phyloP scores from a whole-genome alignment of 305 asterid species.

The Plantago lanceolata region DNA sequence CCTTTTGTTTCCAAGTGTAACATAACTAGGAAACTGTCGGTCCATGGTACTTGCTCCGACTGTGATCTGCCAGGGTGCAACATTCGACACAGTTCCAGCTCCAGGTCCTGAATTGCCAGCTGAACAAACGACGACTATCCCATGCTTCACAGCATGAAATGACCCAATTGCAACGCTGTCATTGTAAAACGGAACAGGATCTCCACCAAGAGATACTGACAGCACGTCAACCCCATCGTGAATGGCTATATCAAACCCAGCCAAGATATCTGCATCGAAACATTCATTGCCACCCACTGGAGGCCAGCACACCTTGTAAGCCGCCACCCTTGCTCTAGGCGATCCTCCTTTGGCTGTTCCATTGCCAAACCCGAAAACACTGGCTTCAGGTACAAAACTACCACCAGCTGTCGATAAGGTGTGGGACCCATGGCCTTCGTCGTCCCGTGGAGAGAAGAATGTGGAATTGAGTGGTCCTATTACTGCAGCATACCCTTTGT shows the following conservation, averaged over 20 bases:
- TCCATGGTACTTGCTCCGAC: constrained; percentile 90
- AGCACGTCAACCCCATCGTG: constrained; percentile 87
- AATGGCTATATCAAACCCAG: constrained; percentile 77
- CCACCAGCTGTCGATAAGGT: constrained; percentile 95
- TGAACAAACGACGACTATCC: constrained; percentile 71
- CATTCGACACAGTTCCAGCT: constrained; percentile 50
- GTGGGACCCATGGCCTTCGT: constrained; percentile 91
- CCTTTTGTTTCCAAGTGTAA: constrained; percentile 50
- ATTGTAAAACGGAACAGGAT: constrained; percentile 48
- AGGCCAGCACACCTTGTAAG: constrained; percentile 93
- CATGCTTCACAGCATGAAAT: constrained; percentile 76
- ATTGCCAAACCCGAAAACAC: constrained; percentile 67
- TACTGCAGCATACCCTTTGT: constrained; percentile 61
- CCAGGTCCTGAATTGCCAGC: constrained; percentile 91
- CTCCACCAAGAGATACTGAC: constrained; percentile 83
- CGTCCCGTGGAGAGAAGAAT: constrained; percentile 60
- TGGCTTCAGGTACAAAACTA: constrained; percentile 56
- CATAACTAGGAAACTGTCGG: constrained; percentile 64
- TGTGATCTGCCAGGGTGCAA: constrained; percentile 85
- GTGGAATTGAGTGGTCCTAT: constrained; percentile 68
- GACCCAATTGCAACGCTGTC: constrained; percentile 85
- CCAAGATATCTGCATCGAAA: constrained; percentile 81
- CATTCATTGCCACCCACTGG: constrained; percentile 62
- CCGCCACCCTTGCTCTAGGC: constrained; percentile 82
- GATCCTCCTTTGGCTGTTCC: constrained; percentile 98